Evolutionary conservation across 495 filamentous ascomycete genomes (phyloP), one percentile per base, ranked within the genome.

Genomic region (Acidiella bohemica): DNA sequence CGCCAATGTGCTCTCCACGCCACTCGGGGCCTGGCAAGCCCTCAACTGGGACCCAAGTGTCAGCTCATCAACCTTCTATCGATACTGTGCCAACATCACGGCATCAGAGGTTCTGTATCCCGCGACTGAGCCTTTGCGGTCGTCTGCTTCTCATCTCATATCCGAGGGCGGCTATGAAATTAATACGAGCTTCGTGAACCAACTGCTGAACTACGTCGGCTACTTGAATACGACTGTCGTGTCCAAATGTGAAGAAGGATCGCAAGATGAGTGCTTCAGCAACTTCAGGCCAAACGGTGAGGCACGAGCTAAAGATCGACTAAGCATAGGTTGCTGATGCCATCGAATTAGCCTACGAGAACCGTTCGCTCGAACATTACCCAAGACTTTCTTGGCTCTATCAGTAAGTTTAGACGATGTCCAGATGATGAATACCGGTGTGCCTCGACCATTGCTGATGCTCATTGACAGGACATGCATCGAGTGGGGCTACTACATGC

Each of bases 401-500:
- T 63, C 68, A 71, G 22, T 51, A 53, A n/a, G n/a, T n/a, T n/a
- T n/a, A n/a, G n/a, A n/a, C n/a, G n/a, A n/a, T n/a, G n/a, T n/a
- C n/a, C n/a, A n/a, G n/a, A n/a, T n/a, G n/a, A n/a, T n/a, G n/a
- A n/a, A n/a, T n/a, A n/a, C n/a, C n/a, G n/a, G n/a, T n/a, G n/a
- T n/a, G n/a, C n/a, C n/a, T n/a, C n/a, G n/a, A n/a, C n/a, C n/a
- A n/a, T n/a, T n/a, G n/a, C n/a, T n/a, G n/a, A n/a, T n/a, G n/a
- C n/a, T n/a, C n/a, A n/a, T n/a, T n/a, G n/a, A n/a, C n/a, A n/a
- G n/a, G n/a, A n/a, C n/a, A 12, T 66, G 54, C 47, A 52, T 58
- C 54, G 65, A 73, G 60, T 86, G 78, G 78, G 81, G 80, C 23
- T 84, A 68, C 58, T 67, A 81, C 18, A 67, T 71, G 49, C 79